Base-by-base conservation (phyloP, 2,329 filamentous ascomycete genomes). In the Penicillium sp. region DNA sequence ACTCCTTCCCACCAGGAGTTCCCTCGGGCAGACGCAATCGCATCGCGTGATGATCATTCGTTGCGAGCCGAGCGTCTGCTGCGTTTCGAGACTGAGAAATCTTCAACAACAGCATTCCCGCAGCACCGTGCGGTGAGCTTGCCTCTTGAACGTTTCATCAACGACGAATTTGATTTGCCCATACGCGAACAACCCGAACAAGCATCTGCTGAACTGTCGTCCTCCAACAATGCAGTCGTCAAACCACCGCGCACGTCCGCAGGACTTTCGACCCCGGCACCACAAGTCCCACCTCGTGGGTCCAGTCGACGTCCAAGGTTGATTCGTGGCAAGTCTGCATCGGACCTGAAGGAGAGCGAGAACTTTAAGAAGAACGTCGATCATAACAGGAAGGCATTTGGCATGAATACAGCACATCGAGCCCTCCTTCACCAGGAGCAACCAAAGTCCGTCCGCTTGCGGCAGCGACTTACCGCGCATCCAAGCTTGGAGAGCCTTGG, bases 81-180 rank as follows among this genome's bases (percentile, higher is more conserved):
- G 40, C 68, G 65, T 27, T 40, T 75, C 4, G 67, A 74, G 7
- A 60, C 61, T 40, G 61, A 68, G 18, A 70, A 69, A 47, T 66
- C 67, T 4, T 61, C 65, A 24, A 60, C 64, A 22, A 56, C 66
- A 4, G 44, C 62, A 1, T 68, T 73, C 22, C 61, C 69, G n/a
- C 70, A 73, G 44, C 71, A 62, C 50, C 66, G 72, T 27, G 64
- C 70, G 0, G 71, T 76, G 10, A 77, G 75, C 59, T 59, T 77
- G 43, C 75, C 75, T 19, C 61, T 77, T 11, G 70, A 76, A 58
- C 72, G 75, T 3, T 77, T 77, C 41, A 77, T 78, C 49, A 75
- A 76, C 44, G 75, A 77, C 46, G 65, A 74, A 16, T 39, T 72
- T 11, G 68, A 74, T n/a, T 49, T 71, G 18, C 66, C 69, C 27